Conservation (phyloP, 1,284 basidiomycete species). For the Caloboletus firmus region DNA sequence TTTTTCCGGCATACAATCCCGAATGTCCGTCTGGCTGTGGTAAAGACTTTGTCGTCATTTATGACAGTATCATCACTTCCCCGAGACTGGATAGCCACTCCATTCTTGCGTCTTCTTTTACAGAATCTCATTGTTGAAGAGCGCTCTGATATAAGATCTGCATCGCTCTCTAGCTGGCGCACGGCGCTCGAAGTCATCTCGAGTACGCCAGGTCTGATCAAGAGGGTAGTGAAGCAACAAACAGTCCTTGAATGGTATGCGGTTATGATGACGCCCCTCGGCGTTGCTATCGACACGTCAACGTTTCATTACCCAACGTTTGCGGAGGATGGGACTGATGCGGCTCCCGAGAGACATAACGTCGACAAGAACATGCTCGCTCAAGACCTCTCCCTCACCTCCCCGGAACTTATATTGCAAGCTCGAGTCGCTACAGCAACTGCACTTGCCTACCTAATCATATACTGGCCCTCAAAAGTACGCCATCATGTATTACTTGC, state of each 20-base stretch:
- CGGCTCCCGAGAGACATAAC: slow-evolving; percentile 73
- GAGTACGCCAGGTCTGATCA: slow-evolving; percentile 47
- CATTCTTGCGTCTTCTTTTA: slow-evolving; percentile 84
- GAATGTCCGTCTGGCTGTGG: slow-evolving; percentile 90
- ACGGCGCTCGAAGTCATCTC: slow-evolving; percentile 63
- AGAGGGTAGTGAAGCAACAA: slow-evolving; percentile 52
- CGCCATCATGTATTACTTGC: slow-evolving; percentile 15
- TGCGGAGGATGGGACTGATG: slow-evolving; percentile 44
- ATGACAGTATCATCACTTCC: slow-evolving; percentile 76
- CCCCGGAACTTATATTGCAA: slow-evolving; percentile 77
- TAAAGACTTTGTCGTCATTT: slow-evolving; percentile 87
- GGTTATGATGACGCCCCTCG: slow-evolving; percentile 89
- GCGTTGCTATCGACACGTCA: slow-evolving; percentile 72
- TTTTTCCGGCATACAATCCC: slow-evolving; percentile 98
- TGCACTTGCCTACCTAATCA: slow-evolving; percentile 75
- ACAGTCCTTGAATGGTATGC: slow-evolving; percentile 80
- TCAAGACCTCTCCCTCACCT: slow-evolving; percentile 87
- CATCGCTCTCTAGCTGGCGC: slow-evolving; percentile 80
- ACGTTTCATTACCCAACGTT: slow-evolving; percentile 70
- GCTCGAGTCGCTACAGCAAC: slow-evolving; percentile 82
- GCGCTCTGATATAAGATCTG: slow-evolving; percentile 79
- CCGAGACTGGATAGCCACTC: slow-evolving; percentile 79
- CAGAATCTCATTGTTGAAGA: slow-evolving; percentile 97
- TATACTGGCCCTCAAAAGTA: slow-evolving; percentile 66
- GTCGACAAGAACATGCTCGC: slow-evolving; percentile 96